Percentiles rank a stretch among this genome's conserved stretches.
phyloP scores from a whole-genome alignment of 768 basidiomycete species.

The Cyclocybe cylindracea region DNA sequence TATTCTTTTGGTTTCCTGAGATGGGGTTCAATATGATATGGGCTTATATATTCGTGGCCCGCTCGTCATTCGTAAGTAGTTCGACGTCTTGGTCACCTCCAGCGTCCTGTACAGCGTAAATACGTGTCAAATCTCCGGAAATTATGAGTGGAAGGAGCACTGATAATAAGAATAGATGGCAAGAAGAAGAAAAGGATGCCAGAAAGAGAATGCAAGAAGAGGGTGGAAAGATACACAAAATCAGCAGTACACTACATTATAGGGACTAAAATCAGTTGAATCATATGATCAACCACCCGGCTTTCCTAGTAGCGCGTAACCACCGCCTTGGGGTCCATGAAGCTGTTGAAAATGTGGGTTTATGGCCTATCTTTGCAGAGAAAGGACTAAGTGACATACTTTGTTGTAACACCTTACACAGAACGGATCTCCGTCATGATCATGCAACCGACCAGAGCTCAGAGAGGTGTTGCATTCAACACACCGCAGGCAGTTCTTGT shows the following conservation, averaged over 20 bases:
- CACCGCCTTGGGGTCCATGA: slow-evolving; percentile 72
- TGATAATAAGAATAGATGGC: too few relatives aligned
- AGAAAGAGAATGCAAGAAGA: not conserved
- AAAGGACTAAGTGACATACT: slow-evolving; percentile 28
- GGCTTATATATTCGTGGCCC: too few relatives aligned
- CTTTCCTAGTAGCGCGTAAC: slow-evolving; percentile 62
- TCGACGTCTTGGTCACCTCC: too few relatives aligned
- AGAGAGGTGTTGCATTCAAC: slow-evolving; percentile 65
- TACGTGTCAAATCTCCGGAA: too few relatives aligned
- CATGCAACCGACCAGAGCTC: slow-evolving; percentile 73
- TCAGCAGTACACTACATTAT: not conserved
- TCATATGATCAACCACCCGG: slow-evolving; percentile 25
- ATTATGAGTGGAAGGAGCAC: too few relatives aligned
- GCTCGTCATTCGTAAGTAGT: too few relatives aligned
- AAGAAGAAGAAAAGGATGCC: too few relatives aligned
- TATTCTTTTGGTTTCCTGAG: too few relatives aligned
- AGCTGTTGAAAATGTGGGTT: slow-evolving; percentile 39
- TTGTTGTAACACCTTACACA: slow-evolving; percentile 78
- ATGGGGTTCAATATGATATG: too few relatives aligned
- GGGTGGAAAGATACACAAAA: not conserved
- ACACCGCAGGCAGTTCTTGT: slow-evolving; percentile 79
- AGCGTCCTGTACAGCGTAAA: too few relatives aligned
- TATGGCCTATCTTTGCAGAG: not conserved
- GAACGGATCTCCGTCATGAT: slow-evolving; percentile 72
- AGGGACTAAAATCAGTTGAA: too few relatives aligned